Percentiles rank a stretch among this genome's conserved stretches.
These are phyloP conservation scores for Saposhnikovia divaricata DNA, from an alignment of 129 eudicot species.

Conservation along the genomic window DNA sequence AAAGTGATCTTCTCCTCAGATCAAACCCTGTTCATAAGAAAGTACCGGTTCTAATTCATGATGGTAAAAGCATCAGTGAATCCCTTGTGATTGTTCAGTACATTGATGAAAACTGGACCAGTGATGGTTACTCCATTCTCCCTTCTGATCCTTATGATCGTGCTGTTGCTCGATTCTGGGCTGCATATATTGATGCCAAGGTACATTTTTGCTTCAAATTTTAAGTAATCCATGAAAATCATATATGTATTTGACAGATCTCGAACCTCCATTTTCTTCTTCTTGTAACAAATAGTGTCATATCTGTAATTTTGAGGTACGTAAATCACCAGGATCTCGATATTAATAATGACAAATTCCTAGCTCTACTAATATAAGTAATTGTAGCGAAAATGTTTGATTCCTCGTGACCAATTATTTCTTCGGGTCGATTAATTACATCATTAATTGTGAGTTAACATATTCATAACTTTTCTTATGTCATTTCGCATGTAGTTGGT, in stretches of 20 bases:
- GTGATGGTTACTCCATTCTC: slow-evolving; percentile 12
- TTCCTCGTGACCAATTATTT: no score
- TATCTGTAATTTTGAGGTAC: no score
- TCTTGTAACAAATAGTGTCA: no score
- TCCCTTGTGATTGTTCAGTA: slow-evolving; percentile 24
- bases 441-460: no score
- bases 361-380: no score
- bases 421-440: no score
- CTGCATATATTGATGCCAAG: slow-evolving; percentile 20
- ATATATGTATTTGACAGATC: no score
- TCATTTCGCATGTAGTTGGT: background rate
- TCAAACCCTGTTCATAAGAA: slow-evolving; percentile 28
- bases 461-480: no score
- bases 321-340: no score
- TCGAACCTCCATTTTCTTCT: background rate
- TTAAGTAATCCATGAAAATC: background rate
- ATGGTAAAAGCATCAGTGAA: slow-evolving; percentile 12
- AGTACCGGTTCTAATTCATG: slow-evolving; percentile 21
- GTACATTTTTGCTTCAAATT: background rate
- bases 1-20: slow-evolving; percentile 25
- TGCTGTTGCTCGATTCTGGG: slow-evolving; percentile 16
- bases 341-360: no score
- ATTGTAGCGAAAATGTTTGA: no score
- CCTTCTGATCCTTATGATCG: slow-evolving; percentile 20
- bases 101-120: slow-evolving; percentile 15